Evolutionary conservation across 805 yeast genomes (phyloP).

Genomic region (Jamesozyma lodderae): DNA sequence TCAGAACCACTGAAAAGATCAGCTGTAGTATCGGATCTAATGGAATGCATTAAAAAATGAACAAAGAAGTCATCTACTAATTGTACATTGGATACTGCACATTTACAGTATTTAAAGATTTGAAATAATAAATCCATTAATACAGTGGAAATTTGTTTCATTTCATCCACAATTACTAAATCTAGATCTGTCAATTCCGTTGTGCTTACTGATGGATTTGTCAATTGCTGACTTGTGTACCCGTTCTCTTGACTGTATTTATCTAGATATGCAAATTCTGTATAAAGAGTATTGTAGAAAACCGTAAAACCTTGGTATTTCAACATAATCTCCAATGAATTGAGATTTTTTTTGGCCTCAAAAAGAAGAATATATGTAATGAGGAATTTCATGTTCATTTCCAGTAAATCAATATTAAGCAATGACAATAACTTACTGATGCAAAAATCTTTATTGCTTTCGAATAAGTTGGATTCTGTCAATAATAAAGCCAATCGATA

Average conservation of each 20-base stretch:
- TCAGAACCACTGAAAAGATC: conserved; percentile 58
- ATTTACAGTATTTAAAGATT: conserved; percentile 42
- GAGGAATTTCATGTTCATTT: conserved; percentile 33
- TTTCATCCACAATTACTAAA: conserved; percentile 27
- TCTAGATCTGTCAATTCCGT: conserved; percentile 22
- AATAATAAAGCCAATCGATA: conserved; percentile 31
- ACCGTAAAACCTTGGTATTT: conserved; percentile 46
- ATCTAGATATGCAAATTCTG: conserved; percentile 28
- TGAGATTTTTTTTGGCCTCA: conserved; percentile 36
- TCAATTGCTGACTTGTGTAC: conserved; percentile 7
- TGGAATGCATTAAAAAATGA: conserved; percentile 37
- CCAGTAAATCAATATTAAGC: conserved; percentile 31
- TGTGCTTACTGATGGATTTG: conserved; percentile 5
- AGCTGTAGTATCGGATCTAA: conserved; percentile 38
- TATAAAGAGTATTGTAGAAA: conserved; percentile 35
- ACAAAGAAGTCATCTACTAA: conserved; percentile 38
- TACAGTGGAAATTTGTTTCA: conserved; percentile 34
- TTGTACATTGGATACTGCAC: conserved; percentile 35
- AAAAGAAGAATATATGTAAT: conserved; percentile 37
- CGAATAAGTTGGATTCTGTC: conserved; percentile 31
- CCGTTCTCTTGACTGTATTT: conserved; percentile 21
- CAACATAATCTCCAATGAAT: conserved; percentile 37
- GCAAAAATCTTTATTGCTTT: conserved; percentile 36
- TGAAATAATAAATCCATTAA: conserved; percentile 48
- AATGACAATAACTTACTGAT: conserved; percentile 42